Percentiles rank a stretch among this genome's conserved stretches.
Conservation (phyloP, 2,329 filamentous ascomycete genomes). For the Dendryphion nanum region DNA sequence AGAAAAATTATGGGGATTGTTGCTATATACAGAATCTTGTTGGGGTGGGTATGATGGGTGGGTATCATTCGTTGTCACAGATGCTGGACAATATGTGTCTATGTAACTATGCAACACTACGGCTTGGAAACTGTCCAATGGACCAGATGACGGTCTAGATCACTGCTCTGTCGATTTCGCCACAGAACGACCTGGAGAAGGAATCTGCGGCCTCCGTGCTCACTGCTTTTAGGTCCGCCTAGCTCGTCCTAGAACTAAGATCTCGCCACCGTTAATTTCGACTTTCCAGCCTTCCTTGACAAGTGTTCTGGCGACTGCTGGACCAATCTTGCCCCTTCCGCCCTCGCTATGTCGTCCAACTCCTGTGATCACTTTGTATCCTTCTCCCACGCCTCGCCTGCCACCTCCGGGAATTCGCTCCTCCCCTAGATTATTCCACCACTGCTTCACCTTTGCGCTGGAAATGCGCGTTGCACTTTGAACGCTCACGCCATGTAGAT, state of each 20-base stretch:
- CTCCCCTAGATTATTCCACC: slow-evolving; percentile 77
- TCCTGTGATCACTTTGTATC: slow-evolving; percentile 78
- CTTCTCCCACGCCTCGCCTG: slow-evolving; percentile 46
- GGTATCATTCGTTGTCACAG: no score
- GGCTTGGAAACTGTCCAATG: neutral
- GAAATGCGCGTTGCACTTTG: slow-evolving; percentile 79
- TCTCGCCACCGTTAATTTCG: slow-evolving; percentile 64
- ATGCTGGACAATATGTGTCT: no score
- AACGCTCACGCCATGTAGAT: slow-evolving; percentile 82
- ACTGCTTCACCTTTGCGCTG: slow-evolving; percentile 61
- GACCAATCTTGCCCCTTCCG: slow-evolving; percentile 72
- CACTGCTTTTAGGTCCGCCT: slow-evolving; percentile 16
- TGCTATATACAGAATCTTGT: no score
- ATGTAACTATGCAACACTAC: neutral
- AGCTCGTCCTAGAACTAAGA: slow-evolving; percentile 64
- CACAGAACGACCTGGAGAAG: no score
- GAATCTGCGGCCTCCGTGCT: no score
- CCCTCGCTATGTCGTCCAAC: slow-evolving; percentile 74
- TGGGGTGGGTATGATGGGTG: no score
- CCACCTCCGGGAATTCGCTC: slow-evolving; percentile 52
- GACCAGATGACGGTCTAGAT: neutral
- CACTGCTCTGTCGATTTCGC: neutral
- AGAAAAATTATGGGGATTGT: no score
- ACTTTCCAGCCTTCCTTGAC: slow-evolving; percentile 81
- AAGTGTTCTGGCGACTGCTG: slow-evolving; percentile 75